A percentile compares a stretch with the other conserved stretches of the same genome.
Conservation (phyloP, 495 filamentous ascomycete genomes). For the Cercophora newfieldiana region DNA sequence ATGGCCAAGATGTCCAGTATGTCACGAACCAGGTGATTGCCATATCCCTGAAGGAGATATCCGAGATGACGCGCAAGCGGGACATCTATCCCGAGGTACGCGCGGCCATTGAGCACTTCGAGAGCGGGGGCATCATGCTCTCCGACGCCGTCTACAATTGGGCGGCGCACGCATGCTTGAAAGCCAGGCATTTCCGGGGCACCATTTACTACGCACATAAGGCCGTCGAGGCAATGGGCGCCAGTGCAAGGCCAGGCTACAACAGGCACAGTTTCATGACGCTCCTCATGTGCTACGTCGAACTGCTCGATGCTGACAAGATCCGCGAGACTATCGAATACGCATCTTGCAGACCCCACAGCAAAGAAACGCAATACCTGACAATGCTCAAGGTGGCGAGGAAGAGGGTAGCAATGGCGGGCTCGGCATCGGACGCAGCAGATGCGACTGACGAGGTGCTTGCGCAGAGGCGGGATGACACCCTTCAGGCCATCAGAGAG, state of each 20-base stretch:
- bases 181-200: conserved; percentile 27
- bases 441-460: background rate
- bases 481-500: conserved; percentile 12
- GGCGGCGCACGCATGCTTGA: conserved; percentile 37
- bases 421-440: background rate
- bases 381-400: conserved; percentile 34
- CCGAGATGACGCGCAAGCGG: background rate
- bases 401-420: background rate
- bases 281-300: conserved; percentile 40
- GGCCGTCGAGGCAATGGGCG: conserved; percentile 30
- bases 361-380: conserved; percentile 31
- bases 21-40: conserved; percentile 36
- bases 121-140: conserved; percentile 32
- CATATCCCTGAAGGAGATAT: conserved; percentile 24
- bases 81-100: conserved; percentile 26
- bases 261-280: conserved; percentile 42
- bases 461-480: background rate
- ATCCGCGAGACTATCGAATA: conserved; percentile 35
- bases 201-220: conserved; percentile 37
- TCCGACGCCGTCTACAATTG: conserved; percentile 36
- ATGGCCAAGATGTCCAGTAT: conserved; percentile 36
- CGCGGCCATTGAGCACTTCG: conserved; percentile 31
- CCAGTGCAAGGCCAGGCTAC: conserved; percentile 30
- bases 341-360: conserved; percentile 30
- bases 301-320: conserved; percentile 34